Evolutionary conservation across 352 stramenopile species (phyloP).

Genomic region (Peronospora destructor): DNA sequence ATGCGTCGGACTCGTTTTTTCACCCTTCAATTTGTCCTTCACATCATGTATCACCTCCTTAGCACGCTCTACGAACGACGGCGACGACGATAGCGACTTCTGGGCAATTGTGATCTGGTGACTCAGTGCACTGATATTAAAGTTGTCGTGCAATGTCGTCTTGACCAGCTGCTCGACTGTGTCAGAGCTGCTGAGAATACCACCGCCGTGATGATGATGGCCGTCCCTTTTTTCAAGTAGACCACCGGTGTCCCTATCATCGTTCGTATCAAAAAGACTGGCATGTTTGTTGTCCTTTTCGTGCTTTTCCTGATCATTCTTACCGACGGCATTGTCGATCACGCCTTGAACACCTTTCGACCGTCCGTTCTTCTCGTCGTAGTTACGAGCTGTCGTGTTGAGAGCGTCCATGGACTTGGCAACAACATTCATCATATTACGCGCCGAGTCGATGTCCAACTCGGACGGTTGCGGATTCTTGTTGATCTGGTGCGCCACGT

Average conservation of each 20-base stretch:
- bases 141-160: constrained; percentile 13
- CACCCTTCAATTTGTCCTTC: constrained; percentile 13
- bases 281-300: constrained; percentile 2
- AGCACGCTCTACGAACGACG: constrained; percentile 16
- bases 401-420: constrained; percentile 12
- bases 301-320: constrained; percentile 5
- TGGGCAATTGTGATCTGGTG: constrained; percentile 13
- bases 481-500: constrained; percentile 13
- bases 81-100: constrained; percentile 14
- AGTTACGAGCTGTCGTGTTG: constrained; percentile 15
- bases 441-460: constrained; percentile 13
- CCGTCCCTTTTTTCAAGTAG: background rate
- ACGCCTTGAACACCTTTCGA: constrained; percentile 16
- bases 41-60: constrained; percentile 19
- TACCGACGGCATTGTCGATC: constrained; percentile 19
- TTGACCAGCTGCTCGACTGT: constrained; percentile 22
- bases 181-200: constrained; percentile 6
- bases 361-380: constrained; percentile 24
- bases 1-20: constrained; percentile 9
- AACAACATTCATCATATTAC: constrained; percentile 11
- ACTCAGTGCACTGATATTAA: constrained; percentile 17
- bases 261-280: background rate
- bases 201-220: background rate
- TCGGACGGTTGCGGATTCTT: constrained; percentile 11
- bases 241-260: background rate